A percentile compares a stretch with the other conserved stretches of the same genome.
Evolutionary conservation across 2,329 filamentous ascomycete species (phyloP).

Genomic region (Microdochium paspali): DNA sequence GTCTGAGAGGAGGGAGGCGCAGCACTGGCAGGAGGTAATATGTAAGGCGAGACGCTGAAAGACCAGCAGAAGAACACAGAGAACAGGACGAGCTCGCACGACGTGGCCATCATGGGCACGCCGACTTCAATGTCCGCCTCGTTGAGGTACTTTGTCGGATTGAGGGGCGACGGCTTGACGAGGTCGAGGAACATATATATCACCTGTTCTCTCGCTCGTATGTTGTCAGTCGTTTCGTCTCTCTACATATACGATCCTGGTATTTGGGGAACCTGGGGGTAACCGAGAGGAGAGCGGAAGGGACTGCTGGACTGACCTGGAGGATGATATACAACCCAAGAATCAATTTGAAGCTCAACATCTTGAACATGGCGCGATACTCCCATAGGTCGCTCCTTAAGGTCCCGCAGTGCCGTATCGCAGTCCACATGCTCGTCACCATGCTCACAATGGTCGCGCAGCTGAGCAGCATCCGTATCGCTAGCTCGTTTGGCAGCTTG

Average conservation of each 20-base stretch:
- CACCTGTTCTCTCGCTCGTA: slow-evolving; percentile 3
- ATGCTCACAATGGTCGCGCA: not conserved
- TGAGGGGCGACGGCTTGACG: slow-evolving; percentile 4
- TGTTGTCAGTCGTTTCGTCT: not conserved
- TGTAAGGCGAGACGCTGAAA: slow-evolving; percentile 12
- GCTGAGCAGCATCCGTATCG: not conserved
- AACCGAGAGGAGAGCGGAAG: not conserved
- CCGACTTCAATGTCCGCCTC: slow-evolving; percentile 11
- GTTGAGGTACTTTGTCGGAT: slow-evolving; percentile 6
- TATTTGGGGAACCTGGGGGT: too few species aligned
- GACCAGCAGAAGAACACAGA: slow-evolving; percentile 14
- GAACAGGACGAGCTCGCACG: slow-evolving; percentile 11
- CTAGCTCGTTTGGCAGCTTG: not conserved
- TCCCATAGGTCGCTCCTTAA: slow-evolving; percentile 4
- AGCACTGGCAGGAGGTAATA: not conserved
- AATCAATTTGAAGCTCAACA: slow-evolving; percentile 17
- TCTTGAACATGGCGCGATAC: slow-evolving; percentile 13
- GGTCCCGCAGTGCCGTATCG: not conserved
- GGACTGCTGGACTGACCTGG: slow-evolving; percentile 1
- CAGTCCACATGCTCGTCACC: not conserved
- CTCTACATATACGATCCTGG: too few species aligned
- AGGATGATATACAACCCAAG: slow-evolving; percentile 12
- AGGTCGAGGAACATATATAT: slow-evolving; percentile 10
- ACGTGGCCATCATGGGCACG: slow-evolving; percentile 9
- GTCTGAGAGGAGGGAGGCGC: not conserved